These are phyloP conservation scores for Sphaerobolus stellatus DNA, from an alignment of 1,284 basidiomycete genomes.

Conservation along the genomic window DNA sequence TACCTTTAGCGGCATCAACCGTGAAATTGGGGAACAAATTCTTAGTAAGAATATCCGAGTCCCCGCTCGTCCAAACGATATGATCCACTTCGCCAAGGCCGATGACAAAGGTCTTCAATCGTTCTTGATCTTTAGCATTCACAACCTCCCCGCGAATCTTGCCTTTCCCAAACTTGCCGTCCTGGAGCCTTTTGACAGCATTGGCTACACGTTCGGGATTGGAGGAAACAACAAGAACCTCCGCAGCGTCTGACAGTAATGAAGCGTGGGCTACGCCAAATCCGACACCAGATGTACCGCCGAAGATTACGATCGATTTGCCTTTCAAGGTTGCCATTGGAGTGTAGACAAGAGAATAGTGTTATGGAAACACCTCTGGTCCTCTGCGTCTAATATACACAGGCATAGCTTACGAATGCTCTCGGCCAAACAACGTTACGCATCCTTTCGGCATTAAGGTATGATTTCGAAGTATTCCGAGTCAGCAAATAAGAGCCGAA, in stretches of 20 bases:
- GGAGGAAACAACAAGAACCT: constrained; percentile 19
- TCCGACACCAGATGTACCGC: constrained; percentile 21
- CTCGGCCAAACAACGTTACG: too few relatives aligned
- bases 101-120: constrained; percentile 16
- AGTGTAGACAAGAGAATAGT: not conserved
- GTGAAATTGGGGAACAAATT: constrained; percentile 18
- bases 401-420: too few relatives aligned
- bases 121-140: constrained; percentile 10
- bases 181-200: constrained; percentile 7
- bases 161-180: not conserved
- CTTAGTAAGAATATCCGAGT: constrained; percentile 6
- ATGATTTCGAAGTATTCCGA: too few relatives aligned
- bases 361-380: not conserved
- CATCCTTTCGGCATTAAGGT: too few relatives aligned
- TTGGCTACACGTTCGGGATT: constrained; percentile 12
- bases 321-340: constrained; percentile 16
- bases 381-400: too few relatives aligned
- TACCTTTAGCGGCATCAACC: constrained; percentile 15
- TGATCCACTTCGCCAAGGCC: constrained; percentile 21
- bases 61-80: constrained; percentile 21
- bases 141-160: constrained; percentile 15
- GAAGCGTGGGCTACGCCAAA: constrained; percentile 17
- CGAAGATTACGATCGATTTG: constrained; percentile 17
- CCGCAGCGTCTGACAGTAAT: constrained; percentile 14
- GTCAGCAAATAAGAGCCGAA: too few relatives aligned